These are phyloP conservation scores for Hyaloscypha bicolor DNA, from an alignment of 495 filamentous ascomycete genomes.

Conservation along the genomic window DNA sequence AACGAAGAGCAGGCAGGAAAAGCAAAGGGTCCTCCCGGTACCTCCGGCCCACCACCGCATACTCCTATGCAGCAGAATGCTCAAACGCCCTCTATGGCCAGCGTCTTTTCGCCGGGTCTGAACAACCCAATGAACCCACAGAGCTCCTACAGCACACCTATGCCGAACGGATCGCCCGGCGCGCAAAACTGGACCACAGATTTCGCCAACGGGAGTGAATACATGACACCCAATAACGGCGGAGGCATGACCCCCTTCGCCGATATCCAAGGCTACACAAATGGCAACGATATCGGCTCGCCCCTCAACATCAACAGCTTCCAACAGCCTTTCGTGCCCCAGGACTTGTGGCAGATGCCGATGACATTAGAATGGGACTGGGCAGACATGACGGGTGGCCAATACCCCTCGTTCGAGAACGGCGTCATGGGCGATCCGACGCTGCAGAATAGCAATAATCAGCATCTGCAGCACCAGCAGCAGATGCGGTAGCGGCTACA, in stretches of 20 bases:
- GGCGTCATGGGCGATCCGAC: constrained; percentile 35
- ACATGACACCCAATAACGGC: constrained; percentile 27
- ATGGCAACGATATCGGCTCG: constrained; percentile 39
- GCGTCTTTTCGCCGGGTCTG: constrained; percentile 28
- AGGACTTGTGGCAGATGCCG: constrained; percentile 93
- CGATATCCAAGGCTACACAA: constrained; percentile 43
- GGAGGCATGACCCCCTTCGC: constrained; percentile 49
- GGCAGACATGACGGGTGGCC: constrained; percentile 77
- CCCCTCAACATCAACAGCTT: constrained; percentile 46
- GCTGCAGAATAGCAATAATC: constrained; percentile 26
- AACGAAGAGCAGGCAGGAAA: constrained; percentile 39
- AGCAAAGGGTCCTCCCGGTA: neutral
- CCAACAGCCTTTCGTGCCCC: constrained; percentile 93
- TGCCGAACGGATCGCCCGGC: constrained; percentile 21
- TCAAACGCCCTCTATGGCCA: constrained; percentile 17
- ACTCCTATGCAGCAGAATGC: constrained; percentile 18
- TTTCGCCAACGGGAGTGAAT: constrained; percentile 25
- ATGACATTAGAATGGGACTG: constrained; percentile 99
- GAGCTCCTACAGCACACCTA: constrained; percentile 21
- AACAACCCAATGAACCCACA: constrained; percentile 22
- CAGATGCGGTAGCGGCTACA: constrained; percentile 3
- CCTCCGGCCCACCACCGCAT: constrained; percentile 7
- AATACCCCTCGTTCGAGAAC: constrained; percentile 56
- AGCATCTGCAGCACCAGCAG: constrained; percentile 25
- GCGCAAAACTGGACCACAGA: constrained; percentile 22